A percentile compares a stretch with the other conserved stretches of the same genome.
phyloP scores from a whole-genome alignment of 306 rosid species.

The Vigna trinervia region DNA sequence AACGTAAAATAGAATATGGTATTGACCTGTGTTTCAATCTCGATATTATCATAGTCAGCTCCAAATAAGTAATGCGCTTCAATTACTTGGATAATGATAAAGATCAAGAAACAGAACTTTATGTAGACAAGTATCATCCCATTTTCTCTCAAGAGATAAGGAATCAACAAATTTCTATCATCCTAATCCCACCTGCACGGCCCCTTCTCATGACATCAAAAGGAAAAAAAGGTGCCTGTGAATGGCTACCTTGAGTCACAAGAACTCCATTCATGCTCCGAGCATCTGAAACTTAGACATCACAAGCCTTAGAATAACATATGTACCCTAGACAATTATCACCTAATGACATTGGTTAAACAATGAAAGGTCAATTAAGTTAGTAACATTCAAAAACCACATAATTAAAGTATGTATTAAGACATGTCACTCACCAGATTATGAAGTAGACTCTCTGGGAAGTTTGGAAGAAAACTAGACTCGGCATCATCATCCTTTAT shows the following conservation, averaged over 20 bases:
- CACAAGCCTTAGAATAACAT: conserved; percentile 91
- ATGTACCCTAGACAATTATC: conserved; percentile 83
- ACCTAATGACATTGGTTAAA: conserved; percentile 69
- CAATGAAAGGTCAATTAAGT: conserved; percentile 51
- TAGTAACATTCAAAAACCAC: conserved; percentile 44
- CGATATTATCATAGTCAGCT: conserved; percentile 77
- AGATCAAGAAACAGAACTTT: conserved; percentile 72
- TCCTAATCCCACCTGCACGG: conserved; percentile 96
- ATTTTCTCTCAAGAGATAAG: conserved; percentile 60
- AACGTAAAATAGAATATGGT: conserved; percentile 29
- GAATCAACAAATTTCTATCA: conserved; percentile 69
- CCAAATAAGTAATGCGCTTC: conserved; percentile 89
- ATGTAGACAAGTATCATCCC: conserved; percentile 63
- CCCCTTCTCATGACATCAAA: conserved; percentile 73
- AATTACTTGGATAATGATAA: conserved; percentile 66
- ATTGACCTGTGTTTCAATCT: conserved; percentile 93
- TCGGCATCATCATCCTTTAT: conserved; percentile 49
- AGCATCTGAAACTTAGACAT: conserved; percentile 99
- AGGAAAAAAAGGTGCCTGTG: conserved; percentile 74
- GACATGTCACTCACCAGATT: conserved; percentile 70
- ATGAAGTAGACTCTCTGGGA: conserved; percentile 68
- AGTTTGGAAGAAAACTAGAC: conserved; percentile 63
- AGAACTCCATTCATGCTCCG: conserved; percentile 82
- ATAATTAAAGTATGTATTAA: neutral
- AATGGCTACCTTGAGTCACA: conserved; percentile 79